These are phyloP conservation scores for Colletotrichum musicola DNA, from an alignment of 2,329 filamentous ascomycete genomes.

Conservation along the genomic window DNA sequence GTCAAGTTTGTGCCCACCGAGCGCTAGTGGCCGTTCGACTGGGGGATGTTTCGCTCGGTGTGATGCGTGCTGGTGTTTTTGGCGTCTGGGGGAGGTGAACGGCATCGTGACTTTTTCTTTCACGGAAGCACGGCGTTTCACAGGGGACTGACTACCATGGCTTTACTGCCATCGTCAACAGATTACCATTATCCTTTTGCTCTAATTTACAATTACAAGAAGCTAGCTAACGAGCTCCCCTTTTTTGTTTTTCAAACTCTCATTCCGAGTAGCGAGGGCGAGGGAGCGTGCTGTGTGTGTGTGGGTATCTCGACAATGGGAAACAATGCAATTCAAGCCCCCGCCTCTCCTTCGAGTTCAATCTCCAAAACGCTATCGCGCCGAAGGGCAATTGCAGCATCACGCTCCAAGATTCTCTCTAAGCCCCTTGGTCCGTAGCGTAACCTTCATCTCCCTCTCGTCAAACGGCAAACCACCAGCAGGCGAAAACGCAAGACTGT, in stretches of 20 bases:
- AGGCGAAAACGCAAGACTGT: slow-evolving; percentile 29
- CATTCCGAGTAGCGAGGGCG: no score
- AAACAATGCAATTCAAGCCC: slow-evolving; percentile 27
- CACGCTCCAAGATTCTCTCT: slow-evolving; percentile 56
- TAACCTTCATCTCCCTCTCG: slow-evolving; percentile 60
- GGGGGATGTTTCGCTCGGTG: slow-evolving; percentile 1
- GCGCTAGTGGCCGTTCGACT: slow-evolving; percentile 35
- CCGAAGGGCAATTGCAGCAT: no score
- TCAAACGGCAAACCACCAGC: slow-evolving; percentile 58
- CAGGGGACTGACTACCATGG: neutral
- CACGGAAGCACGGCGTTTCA: slow-evolving; percentile 1
- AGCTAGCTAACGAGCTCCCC: no score
- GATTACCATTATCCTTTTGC: slow-evolving; percentile 15
- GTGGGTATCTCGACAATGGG: slow-evolving; percentile 36
- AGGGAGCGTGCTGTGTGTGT: neutral
- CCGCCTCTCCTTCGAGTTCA: neutral
- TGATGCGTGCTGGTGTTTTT: neutral
- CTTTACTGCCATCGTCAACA: no score
- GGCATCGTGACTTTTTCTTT: no score
- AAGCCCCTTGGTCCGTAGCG: slow-evolving; percentile 68
- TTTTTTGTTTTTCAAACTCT: no score
- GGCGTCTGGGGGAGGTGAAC: neutral
- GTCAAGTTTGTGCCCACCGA: slow-evolving; percentile 70
- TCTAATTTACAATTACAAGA: neutral
- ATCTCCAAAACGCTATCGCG: no score